Conservation (phyloP, 1,139 yeast genomes). For the Diutina sp. region DNA sequence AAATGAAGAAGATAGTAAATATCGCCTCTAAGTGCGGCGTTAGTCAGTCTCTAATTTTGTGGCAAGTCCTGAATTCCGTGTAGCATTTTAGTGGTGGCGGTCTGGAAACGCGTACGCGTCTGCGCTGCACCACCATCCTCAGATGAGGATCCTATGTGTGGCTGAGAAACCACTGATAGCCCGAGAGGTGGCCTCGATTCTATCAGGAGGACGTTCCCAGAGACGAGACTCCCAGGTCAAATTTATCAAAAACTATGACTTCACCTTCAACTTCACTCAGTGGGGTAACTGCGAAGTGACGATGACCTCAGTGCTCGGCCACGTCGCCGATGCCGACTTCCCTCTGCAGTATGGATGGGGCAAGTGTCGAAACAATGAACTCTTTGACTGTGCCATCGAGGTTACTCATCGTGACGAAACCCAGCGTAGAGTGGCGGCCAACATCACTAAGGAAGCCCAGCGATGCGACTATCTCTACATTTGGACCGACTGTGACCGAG, state of each 20-base stretch:
- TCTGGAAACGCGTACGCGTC: background rate
- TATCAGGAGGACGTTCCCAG: conserved; percentile 57
- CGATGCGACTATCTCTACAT: conserved; percentile 58
- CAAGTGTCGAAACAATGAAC: conserved; percentile 45
- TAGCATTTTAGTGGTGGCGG: background rate
- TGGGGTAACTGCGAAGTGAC: conserved; percentile 65
- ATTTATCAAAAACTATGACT: conserved; percentile 73
- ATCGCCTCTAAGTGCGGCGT: no score
- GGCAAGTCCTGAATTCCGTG: background rate
- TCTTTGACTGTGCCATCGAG: conserved; percentile 33
- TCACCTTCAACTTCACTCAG: conserved; percentile 44
- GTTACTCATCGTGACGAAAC: conserved; percentile 12
- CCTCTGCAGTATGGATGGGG: conserved; percentile 60
- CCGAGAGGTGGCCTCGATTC: conserved; percentile 61
- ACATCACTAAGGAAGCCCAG: conserved; percentile 58
- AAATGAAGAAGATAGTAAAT: no score
- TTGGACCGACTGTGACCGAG: conserved; percentile 99
- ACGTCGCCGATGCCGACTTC: conserved; percentile 56
- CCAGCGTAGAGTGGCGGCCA: conserved; percentile 37
- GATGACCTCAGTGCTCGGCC: conserved; percentile 90
- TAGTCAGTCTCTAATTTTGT: no score
- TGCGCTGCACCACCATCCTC: background rate
- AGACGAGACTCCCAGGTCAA: conserved; percentile 40
- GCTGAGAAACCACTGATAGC: conserved; percentile 98
- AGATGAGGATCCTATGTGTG: conserved; percentile 75